Percentiles rank a stretch among this genome's conserved stretches.
Evolutionary conservation across 495 filamentous ascomycete species (phyloP).

Genomic region (Penicillium bovifimosum): DNA sequence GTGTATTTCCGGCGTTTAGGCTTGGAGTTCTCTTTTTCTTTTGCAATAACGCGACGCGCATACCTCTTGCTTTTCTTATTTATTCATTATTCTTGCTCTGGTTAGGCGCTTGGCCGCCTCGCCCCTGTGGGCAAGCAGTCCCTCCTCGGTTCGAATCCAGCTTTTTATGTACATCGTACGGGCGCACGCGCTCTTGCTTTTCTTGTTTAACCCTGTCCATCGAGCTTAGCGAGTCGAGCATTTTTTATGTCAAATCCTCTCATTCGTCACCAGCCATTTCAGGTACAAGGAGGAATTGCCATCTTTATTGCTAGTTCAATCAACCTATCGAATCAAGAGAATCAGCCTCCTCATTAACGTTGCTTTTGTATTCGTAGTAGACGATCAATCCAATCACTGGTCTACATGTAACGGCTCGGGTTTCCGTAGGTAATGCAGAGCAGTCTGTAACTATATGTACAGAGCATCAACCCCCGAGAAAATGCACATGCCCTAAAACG

Average conservation of each 20-base stretch:
- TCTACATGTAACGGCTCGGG: not conserved
- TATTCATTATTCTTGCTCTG: no score
- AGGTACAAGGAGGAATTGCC: not conserved
- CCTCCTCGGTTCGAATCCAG: no score
- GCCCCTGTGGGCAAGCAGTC: no score
- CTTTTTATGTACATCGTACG: no score
- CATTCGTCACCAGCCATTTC: not conserved
- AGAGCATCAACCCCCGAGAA: not conserved
- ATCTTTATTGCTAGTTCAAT: not conserved
- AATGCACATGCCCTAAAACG: slow-evolving; percentile 13
- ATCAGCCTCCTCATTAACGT: no score
- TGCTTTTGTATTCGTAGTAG: not conserved
- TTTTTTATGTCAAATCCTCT: not conserved
- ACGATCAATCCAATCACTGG: not conserved
- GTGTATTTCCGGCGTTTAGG: slow-evolving; percentile 5
- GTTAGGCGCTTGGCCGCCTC: no score
- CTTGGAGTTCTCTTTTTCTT: slow-evolving; percentile 14
- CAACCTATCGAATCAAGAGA: not conserved
- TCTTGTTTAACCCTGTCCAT: not conserved
- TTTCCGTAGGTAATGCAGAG: not conserved
- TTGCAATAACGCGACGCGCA: slow-evolving; percentile 1
- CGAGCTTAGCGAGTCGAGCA: not conserved
- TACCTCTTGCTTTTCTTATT: not conserved
- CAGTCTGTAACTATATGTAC: not conserved
- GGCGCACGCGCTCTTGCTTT: not conserved